Conservation (phyloP, 1,284 basidiomycete species). For the Blastosporella zonata region DNA sequence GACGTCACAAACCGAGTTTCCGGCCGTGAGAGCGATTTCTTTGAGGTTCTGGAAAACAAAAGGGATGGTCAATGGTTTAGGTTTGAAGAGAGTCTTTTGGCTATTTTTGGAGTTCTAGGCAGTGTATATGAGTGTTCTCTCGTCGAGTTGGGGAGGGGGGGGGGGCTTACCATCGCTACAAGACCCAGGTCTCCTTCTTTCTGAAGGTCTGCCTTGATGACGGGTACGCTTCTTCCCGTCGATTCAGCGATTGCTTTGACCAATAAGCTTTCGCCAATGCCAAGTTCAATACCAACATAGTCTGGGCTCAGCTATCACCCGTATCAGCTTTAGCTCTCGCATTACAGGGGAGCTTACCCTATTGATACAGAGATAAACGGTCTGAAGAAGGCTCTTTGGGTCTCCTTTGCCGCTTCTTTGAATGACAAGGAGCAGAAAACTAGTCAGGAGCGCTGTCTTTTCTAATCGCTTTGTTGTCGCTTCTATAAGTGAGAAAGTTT, state of each 20-base stretch:
- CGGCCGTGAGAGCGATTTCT: slow-evolving; percentile 83
- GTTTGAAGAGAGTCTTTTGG: slow-evolving; percentile 94
- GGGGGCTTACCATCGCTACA: slow-evolving; percentile 78
- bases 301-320: slow-evolving; percentile 81
- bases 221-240: slow-evolving; percentile 80
- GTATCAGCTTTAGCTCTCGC: slow-evolving; percentile 10
- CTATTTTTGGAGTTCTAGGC: slow-evolving; percentile 85
- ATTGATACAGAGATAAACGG: slow-evolving; percentile 97
- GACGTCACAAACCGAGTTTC: slow-evolving; percentile 63
- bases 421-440: slow-evolving; percentile 89
- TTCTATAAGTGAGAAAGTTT: slow-evolving; percentile 89
- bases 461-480: slow-evolving; percentile 95
- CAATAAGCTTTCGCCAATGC: slow-evolving; percentile 93
- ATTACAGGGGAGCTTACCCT: slow-evolving; percentile 51
- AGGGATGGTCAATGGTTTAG: slow-evolving; percentile 85
- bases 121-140: slow-evolving; percentile 2
- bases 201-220: slow-evolving; percentile 91
- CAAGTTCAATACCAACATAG: slow-evolving; percentile 94
- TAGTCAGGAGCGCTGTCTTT: slow-evolving; percentile 86
- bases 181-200: slow-evolving; percentile 94
- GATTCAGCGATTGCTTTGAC: slow-evolving; percentile 96
- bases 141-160: neutral
- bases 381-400: slow-evolving; percentile 72
- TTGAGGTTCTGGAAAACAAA: slow-evolving; percentile 84
- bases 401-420: slow-evolving; percentile 75